These are phyloP conservation scores for Botryobasidium botryosum DNA, from an alignment of 768 basidiomycete genomes.

Conservation along the genomic window DNA sequence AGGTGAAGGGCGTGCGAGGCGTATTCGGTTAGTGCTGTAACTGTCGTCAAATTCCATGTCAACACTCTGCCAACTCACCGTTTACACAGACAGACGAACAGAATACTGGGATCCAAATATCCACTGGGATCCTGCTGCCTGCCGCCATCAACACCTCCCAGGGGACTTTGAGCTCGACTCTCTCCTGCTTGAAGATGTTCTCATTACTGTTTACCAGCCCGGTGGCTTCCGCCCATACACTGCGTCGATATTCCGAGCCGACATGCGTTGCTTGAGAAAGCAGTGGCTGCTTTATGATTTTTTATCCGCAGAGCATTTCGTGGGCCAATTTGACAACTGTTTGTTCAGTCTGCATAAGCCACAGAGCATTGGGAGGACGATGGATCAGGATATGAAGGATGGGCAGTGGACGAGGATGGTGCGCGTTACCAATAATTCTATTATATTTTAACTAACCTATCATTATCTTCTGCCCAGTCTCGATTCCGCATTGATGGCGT, in stretches of 20 bases:
- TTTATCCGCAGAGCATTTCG: slow-evolving; percentile 81
- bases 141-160: slow-evolving; percentile 50
- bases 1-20: slow-evolving; percentile 86
- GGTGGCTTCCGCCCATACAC: slow-evolving; percentile 83
- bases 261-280: slow-evolving; percentile 68
- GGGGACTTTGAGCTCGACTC: slow-evolving; percentile 90
- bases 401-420: slow-evolving; percentile 85
- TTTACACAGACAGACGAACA: slow-evolving; percentile 56
- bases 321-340: slow-evolving; percentile 96
- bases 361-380: slow-evolving; percentile 86
- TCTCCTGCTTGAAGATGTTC: slow-evolving; percentile 78
- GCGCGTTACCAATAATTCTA: slow-evolving; percentile 14
- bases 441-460: slow-evolving; percentile 7
- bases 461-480: slow-evolving; percentile 33
- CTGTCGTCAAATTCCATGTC: slow-evolving; percentile 7
- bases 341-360: slow-evolving; percentile 91
- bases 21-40: slow-evolving; percentile 76
- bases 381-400: slow-evolving; percentile 68
- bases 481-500: slow-evolving; percentile 95
- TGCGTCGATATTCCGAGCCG: slow-evolving; percentile 85
- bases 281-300: slow-evolving; percentile 95
- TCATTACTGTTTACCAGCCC: slow-evolving; percentile 90
- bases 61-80: background rate
- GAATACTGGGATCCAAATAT: slow-evolving; percentile 75
- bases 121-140: slow-evolving; percentile 62